Percentiles rank a stretch among this genome's conserved stretches.
phyloP scores from a whole-genome alignment of 1,284 basidiomycete species.

The Pterulicium gracile region DNA sequence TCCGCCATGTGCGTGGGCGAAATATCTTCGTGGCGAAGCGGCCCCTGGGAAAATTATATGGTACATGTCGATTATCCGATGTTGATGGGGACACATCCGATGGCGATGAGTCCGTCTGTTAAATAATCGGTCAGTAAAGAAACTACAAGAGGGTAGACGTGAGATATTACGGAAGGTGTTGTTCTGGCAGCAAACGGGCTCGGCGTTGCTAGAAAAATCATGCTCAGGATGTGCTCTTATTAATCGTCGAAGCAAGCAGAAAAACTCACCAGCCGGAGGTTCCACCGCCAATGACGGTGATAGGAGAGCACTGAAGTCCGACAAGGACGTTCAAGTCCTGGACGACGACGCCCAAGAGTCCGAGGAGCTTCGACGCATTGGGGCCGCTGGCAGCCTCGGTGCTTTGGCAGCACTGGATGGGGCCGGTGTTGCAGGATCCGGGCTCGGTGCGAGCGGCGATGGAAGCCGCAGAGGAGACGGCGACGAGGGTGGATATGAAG shows the following conservation, averaged over 20 bases:
- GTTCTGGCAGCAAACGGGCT: slow-evolving; percentile 2
- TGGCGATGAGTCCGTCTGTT: background rate
- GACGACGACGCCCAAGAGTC: slow-evolving; percentile 2
- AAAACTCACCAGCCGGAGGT: background rate
- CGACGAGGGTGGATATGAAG: slow-evolving; percentile 13
- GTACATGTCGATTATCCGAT: too few relatives aligned
- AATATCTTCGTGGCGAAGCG: background rate
- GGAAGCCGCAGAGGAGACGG: slow-evolving; percentile 16
- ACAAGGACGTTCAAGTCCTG: slow-evolving; percentile 1
- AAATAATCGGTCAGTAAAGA: slow-evolving; percentile 2
- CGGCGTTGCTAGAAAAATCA: background rate
- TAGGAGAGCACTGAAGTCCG: slow-evolving; percentile 1
- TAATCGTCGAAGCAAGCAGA: background rate
- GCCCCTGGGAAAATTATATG: too few relatives aligned
- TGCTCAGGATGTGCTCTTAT: background rate
- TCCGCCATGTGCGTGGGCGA: too few relatives aligned
- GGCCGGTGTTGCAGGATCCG: slow-evolving; percentile 18
- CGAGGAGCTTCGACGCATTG: background rate
- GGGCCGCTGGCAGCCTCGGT: background rate
- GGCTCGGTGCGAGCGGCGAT: slow-evolving; percentile 5
- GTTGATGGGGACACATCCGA: slow-evolving; percentile 1
- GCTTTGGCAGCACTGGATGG: slow-evolving; percentile 8
- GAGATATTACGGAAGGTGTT: slow-evolving; percentile 8
- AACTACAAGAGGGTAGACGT: background rate
- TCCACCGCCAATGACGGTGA: slow-evolving; percentile 2